Conservation (phyloP, 352 stramenopile genomes). For the Thraustochytrium striatum region DNA sequence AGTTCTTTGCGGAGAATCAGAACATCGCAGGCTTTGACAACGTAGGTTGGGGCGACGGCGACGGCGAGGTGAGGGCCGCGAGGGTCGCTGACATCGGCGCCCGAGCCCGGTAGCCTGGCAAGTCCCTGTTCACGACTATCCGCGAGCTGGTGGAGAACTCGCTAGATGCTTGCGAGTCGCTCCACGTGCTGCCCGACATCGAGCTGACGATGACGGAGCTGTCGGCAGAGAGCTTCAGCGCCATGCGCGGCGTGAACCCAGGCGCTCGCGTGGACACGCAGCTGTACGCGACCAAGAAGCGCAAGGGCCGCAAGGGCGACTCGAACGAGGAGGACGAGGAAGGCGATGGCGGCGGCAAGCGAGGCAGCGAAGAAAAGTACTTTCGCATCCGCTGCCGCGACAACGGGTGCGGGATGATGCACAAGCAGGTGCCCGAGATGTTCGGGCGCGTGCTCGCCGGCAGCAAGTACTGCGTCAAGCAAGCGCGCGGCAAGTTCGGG, state of each 20-base stretch:
- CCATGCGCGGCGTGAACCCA: slow-evolving; percentile 58
- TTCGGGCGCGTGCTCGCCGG: slow-evolving; percentile 71
- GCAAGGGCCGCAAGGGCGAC: slow-evolving; percentile 1
- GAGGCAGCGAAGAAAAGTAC: slow-evolving; percentile 53
- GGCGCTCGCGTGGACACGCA: slow-evolving; percentile 53
- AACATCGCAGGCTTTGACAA: slow-evolving; percentile 84
- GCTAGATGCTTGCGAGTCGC: slow-evolving; percentile 58
- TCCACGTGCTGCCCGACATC: slow-evolving; percentile 54
- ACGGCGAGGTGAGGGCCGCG: background rate
- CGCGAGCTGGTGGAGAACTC: slow-evolving; percentile 73
- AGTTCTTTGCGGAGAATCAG: slow-evolving; percentile 83
- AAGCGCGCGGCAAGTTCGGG: slow-evolving; percentile 78
- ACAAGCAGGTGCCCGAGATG: slow-evolving; percentile 67
- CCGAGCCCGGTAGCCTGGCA: slow-evolving; percentile 58
- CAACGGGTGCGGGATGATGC: slow-evolving; percentile 75
- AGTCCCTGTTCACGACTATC: slow-evolving; percentile 77
- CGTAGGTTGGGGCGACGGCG: slow-evolving; percentile 50
- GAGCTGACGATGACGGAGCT: slow-evolving; percentile 59
- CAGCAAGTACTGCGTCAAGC: slow-evolving; percentile 75
- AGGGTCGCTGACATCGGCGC: too few relatives aligned
- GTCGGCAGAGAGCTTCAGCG: slow-evolving; percentile 65
- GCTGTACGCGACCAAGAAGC: slow-evolving; percentile 50
- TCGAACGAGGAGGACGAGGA: slow-evolving; percentile 42
- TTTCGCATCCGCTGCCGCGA: slow-evolving; percentile 70
- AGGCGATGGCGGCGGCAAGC: background rate